Base-by-base conservation (phyloP, 768 basidiomycete species). In the Trametes punicea region DNA sequence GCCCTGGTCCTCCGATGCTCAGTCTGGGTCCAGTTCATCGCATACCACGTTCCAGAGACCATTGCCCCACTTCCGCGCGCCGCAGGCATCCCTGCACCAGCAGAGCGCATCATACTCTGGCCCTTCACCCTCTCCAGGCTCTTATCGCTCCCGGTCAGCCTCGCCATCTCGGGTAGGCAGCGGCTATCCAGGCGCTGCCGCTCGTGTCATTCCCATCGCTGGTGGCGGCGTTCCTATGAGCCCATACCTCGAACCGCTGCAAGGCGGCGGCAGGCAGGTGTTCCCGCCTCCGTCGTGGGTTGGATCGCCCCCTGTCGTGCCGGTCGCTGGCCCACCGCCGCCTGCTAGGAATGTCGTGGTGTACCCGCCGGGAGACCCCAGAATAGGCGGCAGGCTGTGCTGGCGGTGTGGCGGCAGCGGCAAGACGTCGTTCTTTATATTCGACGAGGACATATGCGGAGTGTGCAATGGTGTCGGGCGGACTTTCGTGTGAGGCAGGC, bases 391-490 rank as follows among this genome's bases (percentile, higher is more conserved):
- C 0, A 62, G 70, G 40, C 49, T 78, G 61, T 92, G 90, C 67
- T 81, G 77, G 80, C 71, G 76, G 21, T 92, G 90, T 65, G 70
- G 74, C 30, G 90, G 90, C 2, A 66, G 70, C 20, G 89, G 88
- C 3, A 70, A 62, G 31, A 65, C 79, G 30, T 73, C 74, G 23
- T 71, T 83, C 48, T 69, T 88, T 41, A 59, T 88, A 4, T 75
- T 88, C 44, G 83, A 86, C 54, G 65, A 72, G 59, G 66, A 71
- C 46, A 71, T 67, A 33, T 92, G 90, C 69, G 68, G 68, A 1
- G 70, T 73, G 4, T 92, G 90, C 71, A 71, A 73, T 10, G 90
- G 90, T 7, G 63, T 84, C 16, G 89, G 89, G 27, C 75, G 89
- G 65, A 66, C 66, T 16, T 66, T 64, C 33, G 55, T 60, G 36